Conservation (phyloP, 2,329 filamentous ascomycete genomes). For the Aspergillus flavus region DNA sequence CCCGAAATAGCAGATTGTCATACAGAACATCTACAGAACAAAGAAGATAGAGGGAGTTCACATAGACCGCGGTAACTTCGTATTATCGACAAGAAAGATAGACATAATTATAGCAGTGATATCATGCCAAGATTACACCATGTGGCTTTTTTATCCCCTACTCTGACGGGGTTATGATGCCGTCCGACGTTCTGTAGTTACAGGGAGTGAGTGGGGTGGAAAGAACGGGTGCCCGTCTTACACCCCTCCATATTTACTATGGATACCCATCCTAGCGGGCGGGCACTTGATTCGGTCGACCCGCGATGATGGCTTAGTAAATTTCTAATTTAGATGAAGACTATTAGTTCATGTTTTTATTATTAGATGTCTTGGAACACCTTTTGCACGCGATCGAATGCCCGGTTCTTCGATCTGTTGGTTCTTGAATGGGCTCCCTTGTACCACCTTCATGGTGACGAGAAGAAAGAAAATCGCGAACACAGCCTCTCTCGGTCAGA, state of each 20-base stretch:
- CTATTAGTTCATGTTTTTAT: background rate
- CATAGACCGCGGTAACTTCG: background rate
- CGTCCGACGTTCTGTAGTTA: background rate
- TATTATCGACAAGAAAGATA: background rate
- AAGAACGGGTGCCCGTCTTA: background rate
- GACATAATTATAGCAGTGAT: conserved; percentile 1
- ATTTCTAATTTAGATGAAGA: background rate
- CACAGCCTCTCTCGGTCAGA: background rate
- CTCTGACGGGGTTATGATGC: background rate
- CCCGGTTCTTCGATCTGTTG: background rate
- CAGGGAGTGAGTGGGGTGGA: background rate
- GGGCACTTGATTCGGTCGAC: background rate
- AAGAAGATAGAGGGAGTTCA: background rate
- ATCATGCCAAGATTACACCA: conserved; percentile 4
- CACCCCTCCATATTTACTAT: background rate
- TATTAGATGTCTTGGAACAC: background rate
- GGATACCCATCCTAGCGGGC: background rate
- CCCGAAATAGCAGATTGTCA: background rate
- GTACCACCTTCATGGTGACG: background rate
- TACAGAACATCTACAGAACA: background rate
- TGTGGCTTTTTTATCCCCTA: background rate
- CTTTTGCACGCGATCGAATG: background rate
- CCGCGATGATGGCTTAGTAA: background rate
- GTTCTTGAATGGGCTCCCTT: background rate
- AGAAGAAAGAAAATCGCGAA: background rate